Percentiles rank a stretch among this genome's conserved stretches.
Evolutionary conservation across 202 grass and related monocot species (phyloP).

Genomic region (Alloteropsis angusta): DNA sequence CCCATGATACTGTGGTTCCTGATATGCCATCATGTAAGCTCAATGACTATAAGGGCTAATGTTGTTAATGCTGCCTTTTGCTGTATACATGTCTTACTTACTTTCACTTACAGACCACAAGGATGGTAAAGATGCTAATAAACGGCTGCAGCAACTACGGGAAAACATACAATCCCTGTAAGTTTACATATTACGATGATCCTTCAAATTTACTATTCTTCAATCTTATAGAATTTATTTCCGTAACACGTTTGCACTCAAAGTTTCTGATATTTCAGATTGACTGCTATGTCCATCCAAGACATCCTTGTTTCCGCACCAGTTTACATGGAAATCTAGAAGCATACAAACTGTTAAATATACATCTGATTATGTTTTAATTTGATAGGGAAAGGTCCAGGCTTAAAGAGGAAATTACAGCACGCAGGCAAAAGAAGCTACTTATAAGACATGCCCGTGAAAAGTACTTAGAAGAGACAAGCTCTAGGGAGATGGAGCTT

Average conservation of each 20-base stretch:
- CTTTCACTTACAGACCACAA: conserved; percentile 53
- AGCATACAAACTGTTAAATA: not conserved
- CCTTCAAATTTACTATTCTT: conserved; percentile 12
- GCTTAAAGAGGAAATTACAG: conserved; percentile 81
- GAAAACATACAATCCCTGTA: conserved; percentile 67
- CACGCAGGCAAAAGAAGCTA: conserved; percentile 75
- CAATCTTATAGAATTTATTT: not conserved
- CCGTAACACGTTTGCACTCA: not conserved
- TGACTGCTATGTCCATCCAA: not conserved
- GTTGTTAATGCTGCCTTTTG: conserved; percentile 4
- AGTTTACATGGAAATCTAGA: conserved; percentile 18
- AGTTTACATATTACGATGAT: conserved; percentile 30
- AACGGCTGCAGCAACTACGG: conserved; percentile 59
- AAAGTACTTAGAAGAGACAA: conserved; percentile 77
- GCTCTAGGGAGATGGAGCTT: conserved; percentile 71
- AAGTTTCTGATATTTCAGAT: not conserved
- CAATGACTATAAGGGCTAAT: not conserved
- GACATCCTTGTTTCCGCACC: not conserved
- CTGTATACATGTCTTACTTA: conserved; percentile 14
- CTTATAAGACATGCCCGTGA: conserved; percentile 63
- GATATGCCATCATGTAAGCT: conserved; percentile 36
- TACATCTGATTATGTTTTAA: not conserved
- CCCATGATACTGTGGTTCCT: conserved; percentile 26
- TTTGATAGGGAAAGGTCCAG: conserved; percentile 64
- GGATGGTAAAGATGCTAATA: conserved; percentile 48